A percentile compares a stretch with the other conserved stretches of the same genome.
Evolutionary conservation across 768 basidiomycete genomes (phyloP).

Genomic region (Fistulinella prunicolor): DNA sequence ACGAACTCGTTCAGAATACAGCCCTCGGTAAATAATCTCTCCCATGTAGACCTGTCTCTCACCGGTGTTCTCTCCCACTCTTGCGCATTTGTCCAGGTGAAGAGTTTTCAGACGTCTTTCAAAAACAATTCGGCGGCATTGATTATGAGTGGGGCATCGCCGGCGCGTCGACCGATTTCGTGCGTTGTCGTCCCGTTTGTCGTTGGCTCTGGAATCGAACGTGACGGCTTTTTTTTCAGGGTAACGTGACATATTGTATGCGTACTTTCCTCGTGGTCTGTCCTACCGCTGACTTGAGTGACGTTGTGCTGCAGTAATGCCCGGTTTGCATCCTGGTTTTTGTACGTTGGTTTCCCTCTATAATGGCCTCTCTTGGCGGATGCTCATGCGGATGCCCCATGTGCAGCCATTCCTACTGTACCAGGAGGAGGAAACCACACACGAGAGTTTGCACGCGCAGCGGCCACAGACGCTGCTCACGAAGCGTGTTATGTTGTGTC

Average conservation of each 20-base stretch:
- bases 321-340: slow-evolving; percentile 70
- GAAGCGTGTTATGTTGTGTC: slow-evolving; percentile 60
- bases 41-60: not conserved
- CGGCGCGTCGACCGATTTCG: slow-evolving; percentile 82
- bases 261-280: not conserved
- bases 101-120: slow-evolving; percentile 58
- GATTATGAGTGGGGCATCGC: slow-evolving; percentile 64
- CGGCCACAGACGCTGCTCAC: slow-evolving; percentile 58
- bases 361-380: not conserved
- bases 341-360: slow-evolving; percentile 10
- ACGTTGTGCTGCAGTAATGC: slow-evolving; percentile 40
- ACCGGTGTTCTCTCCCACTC: not conserved
- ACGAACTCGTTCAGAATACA: slow-evolving; percentile 66
- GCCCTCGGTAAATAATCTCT: slow-evolving; percentile 46
- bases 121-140: slow-evolving; percentile 56
- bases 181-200: slow-evolving; percentile 35
- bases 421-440: slow-evolving; percentile 77
- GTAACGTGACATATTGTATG: slow-evolving; percentile 68
- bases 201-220: not conserved
- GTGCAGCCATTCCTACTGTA: slow-evolving; percentile 67
- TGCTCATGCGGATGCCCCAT: not conserved
- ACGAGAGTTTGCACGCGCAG: slow-evolving; percentile 56
- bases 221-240: slow-evolving; percentile 9
- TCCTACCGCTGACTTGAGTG: not conserved
- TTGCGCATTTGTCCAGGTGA: slow-evolving; percentile 43